Conservation (phyloP, 1,284 basidiomycete genomes). For the Ceratobasidium theobromae region DNA sequence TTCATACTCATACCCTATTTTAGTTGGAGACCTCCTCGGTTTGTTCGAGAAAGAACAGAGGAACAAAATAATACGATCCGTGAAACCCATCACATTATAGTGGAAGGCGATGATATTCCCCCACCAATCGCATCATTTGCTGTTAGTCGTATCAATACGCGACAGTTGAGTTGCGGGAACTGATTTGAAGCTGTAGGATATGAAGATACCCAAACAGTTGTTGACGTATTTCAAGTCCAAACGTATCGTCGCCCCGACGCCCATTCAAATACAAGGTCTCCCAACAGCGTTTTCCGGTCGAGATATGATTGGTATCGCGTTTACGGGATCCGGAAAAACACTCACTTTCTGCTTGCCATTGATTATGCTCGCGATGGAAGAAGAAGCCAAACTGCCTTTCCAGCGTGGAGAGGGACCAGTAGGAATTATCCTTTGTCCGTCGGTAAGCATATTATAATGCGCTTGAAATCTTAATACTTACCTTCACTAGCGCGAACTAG, state of each 20-base stretch:
- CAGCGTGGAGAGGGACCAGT: slow-evolving; percentile 93
- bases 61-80: slow-evolving; percentile 76
- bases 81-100: slow-evolving; percentile 89
- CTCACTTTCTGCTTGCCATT: slow-evolving; percentile 89
- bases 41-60: slow-evolving; percentile 69
- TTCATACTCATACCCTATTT: background rate
- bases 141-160: slow-evolving; percentile 49
- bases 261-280: slow-evolving; percentile 96
- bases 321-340: slow-evolving; percentile 92
- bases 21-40: slow-evolving; percentile 88
- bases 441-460: slow-evolving; percentile 45
- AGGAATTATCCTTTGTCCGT: slow-evolving; percentile 93
- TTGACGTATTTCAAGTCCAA: slow-evolving; percentile 81
- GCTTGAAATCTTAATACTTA: no score
- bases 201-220: slow-evolving; percentile 91
- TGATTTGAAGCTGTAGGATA: slow-evolving; percentile 68
- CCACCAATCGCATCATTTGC: slow-evolving; percentile 91
- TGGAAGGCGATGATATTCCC: slow-evolving; percentile 90
- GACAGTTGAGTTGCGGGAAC: background rate
- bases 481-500: slow-evolving; percentile 83
- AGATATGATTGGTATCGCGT: slow-evolving; percentile 94
- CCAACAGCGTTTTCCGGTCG: slow-evolving; percentile 92
- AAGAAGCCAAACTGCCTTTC: slow-evolving; percentile 88
- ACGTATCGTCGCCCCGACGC: slow-evolving; percentile 85
- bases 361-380: slow-evolving; percentile 94